Evolutionary conservation across 108 stramenopile species (phyloP).

Genomic region (Pseudonitzschia delicatissima): DNA sequence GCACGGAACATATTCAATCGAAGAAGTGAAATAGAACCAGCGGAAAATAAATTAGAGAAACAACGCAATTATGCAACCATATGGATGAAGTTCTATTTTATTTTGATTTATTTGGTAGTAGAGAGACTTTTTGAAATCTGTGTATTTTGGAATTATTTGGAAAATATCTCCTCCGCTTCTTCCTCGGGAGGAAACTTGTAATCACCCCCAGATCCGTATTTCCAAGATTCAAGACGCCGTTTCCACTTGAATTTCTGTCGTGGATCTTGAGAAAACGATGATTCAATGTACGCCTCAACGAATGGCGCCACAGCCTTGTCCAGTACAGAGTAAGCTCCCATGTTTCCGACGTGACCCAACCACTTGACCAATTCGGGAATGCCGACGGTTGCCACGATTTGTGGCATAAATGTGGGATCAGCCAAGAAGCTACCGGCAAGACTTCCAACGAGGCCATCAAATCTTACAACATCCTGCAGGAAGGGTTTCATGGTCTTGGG

Average conservation of each 20-base stretch:
- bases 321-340: conserved; percentile 60
- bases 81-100: background rate
- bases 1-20: conserved; percentile 49
- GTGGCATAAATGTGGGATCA: conserved; percentile 81
- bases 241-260: conserved; percentile 41
- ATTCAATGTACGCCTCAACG: conserved; percentile 39
- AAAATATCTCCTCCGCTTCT: no score
- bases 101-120: background rate
- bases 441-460: conserved; percentile 79
- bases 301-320: conserved; percentile 43
- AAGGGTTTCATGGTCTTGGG: conserved; percentile 71
- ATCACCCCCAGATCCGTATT: conserved; percentile 78
- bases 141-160: no score
- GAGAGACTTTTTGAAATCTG: no score
- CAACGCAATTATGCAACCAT: background rate
- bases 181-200: conserved; percentile 53
- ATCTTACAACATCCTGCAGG: conserved; percentile 91
- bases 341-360: conserved; percentile 78
- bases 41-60: conserved; percentile 6
- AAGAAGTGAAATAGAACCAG: background rate
- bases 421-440: conserved; percentile 64
- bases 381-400: conserved; percentile 78
- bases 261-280: conserved; percentile 38
- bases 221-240: conserved; percentile 71
- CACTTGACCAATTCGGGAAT: conserved; percentile 72